Evolutionary conservation across 2,329 filamentous ascomycete species (phyloP), one percentile per base, ranked within the genome.

Genomic region (Trichoderma afroharzianum): DNA sequence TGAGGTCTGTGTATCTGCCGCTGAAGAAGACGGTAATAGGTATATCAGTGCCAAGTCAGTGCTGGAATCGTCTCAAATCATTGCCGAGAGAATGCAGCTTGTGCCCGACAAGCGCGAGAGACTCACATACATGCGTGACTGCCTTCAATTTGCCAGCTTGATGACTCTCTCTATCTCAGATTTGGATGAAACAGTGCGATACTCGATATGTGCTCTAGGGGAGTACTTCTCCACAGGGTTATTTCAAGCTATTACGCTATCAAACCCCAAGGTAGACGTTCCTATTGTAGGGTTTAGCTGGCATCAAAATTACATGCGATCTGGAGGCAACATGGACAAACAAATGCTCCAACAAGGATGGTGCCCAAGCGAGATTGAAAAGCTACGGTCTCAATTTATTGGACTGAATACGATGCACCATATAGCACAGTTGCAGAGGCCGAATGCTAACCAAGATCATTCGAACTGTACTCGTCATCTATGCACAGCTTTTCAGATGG

Each of bases 331-430:
- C 5, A 71, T 78, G 1, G 76, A 79, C 64, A 57, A 28, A 9
- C 73, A 72, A 26, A 80, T 81, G 79, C 70, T 77, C 21, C 53
- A 68, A 6, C 59, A 71, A 32, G 79, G 79, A 1, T 81, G 80
- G 80, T 81, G 79, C 63, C 74, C 72, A 1, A 80, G 79, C 53
- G 79, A 80, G 71, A 74, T 80, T 18, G 75, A 75, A 33, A 78
- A 76, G 74, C 76, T 76, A 12, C 74, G 74, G 18, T 72, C 64
- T 7, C 75, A 74, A 26, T 78, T 74, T 8, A 72, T 74, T 14
- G 75, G 74, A 3, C 53, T 77, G 14, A 62, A 73, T 2, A 77
- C 78, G 50, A 75, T 78, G 67, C 73, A 77, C 55, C 77, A 74
- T 64, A 73, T 73, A 36, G 75, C 75, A 50, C 73, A 74, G 15